Evolutionary conservation across 306 rosid genomes (phyloP).

Genomic region (Luffa acutangula): DNA sequence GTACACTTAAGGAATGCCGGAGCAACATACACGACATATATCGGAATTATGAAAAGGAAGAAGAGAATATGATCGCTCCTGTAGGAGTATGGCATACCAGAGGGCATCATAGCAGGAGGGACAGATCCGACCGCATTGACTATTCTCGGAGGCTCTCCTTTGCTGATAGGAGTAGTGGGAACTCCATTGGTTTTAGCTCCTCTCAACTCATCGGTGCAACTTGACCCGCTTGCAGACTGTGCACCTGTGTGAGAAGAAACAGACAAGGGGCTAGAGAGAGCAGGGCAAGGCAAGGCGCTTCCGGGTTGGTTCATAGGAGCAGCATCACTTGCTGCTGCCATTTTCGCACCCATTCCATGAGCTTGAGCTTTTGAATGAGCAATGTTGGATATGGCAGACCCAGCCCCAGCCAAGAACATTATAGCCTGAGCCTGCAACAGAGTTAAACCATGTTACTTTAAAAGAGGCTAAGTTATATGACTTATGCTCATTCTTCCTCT

Average conservation of each 20-base stretch:
- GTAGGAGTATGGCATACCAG: constrained; percentile 37
- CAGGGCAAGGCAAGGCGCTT: constrained; percentile 29
- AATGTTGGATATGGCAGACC: constrained; percentile 24
- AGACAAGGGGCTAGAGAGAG: constrained; percentile 62
- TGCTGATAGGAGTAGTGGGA: constrained; percentile 41
- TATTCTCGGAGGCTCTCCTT: constrained; percentile 42
- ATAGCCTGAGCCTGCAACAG: constrained; percentile 76
- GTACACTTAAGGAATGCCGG: no score
- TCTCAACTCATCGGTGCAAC: constrained; percentile 60
- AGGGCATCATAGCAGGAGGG: constrained; percentile 39
- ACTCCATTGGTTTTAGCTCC: constrained; percentile 40
- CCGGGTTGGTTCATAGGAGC: constrained; percentile 32
- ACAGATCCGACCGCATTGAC: constrained; percentile 23
- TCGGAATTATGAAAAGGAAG: not conserved
- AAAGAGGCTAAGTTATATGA: not conserved
- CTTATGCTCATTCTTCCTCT: not conserved
- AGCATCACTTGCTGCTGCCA: constrained; percentile 31
- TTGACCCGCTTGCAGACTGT: constrained; percentile 74
- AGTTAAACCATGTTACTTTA: not conserved
- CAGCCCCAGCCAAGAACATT: constrained; percentile 66
- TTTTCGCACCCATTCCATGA: constrained; percentile 35
- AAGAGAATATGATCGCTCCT: not conserved
- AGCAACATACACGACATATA: not conserved
- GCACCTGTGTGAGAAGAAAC: constrained; percentile 60
- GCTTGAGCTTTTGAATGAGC: constrained; percentile 37